Conservation (phyloP, 2,329 filamentous ascomycete genomes). For the Xylariaceae sp. region DNA sequence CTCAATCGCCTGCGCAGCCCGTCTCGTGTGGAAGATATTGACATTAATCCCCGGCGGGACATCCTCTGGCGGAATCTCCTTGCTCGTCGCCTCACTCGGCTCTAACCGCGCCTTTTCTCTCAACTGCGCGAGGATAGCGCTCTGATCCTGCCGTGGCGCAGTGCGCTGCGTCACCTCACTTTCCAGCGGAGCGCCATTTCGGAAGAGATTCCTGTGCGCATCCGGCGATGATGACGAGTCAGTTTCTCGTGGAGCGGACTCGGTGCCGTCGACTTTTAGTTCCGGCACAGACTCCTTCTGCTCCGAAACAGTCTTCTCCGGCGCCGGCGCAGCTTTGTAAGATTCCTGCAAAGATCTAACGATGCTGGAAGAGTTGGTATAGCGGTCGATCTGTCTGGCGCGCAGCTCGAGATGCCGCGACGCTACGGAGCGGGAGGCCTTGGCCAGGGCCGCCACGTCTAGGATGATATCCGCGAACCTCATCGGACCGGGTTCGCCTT, state of each 20-base stretch:
- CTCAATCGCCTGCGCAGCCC: slow-evolving; percentile 42
- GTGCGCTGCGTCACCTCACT: slow-evolving; percentile 11
- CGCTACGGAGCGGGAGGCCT: slow-evolving; percentile 64
- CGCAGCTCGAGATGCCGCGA: slow-evolving; percentile 56
- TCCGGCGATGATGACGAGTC: background rate
- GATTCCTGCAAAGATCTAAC: slow-evolving; percentile 33
- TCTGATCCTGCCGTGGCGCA: slow-evolving; percentile 20
- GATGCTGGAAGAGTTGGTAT: slow-evolving; percentile 43
- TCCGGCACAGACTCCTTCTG: background rate
- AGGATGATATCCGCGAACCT: slow-evolving; percentile 59
- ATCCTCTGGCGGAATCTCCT: slow-evolving; percentile 25
- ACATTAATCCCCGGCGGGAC: slow-evolving; percentile 40
- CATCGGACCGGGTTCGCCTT: slow-evolving; percentile 36
- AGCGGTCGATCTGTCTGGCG: slow-evolving; percentile 48
- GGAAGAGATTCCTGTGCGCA: slow-evolving; percentile 11
- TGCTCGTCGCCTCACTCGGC: slow-evolving; percentile 2
- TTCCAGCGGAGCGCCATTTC: slow-evolving; percentile 6
- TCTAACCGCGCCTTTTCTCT: slow-evolving; percentile 7
- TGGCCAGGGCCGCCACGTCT: slow-evolving; percentile 65
- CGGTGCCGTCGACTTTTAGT: background rate
- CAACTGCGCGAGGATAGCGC: slow-evolving; percentile 25
- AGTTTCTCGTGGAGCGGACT: background rate
- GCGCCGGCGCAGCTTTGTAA: slow-evolving; percentile 1
- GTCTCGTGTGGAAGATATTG: slow-evolving; percentile 45
- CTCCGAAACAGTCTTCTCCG: background rate